Conservation (phyloP, 805 yeast genomes). For the Yarrowia divulgata region DNA sequence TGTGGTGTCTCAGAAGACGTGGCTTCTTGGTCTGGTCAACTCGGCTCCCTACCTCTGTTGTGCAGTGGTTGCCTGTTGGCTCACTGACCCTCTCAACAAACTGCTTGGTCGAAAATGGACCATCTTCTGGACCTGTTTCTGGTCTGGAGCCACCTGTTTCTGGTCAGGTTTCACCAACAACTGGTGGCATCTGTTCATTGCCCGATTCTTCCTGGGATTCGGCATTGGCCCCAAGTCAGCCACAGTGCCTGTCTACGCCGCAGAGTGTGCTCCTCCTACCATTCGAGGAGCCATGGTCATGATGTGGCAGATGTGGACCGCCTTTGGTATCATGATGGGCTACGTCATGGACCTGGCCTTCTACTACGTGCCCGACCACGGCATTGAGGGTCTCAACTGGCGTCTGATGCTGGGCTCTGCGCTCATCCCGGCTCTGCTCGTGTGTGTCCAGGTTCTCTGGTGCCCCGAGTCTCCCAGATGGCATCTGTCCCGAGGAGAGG, state of each 20-base stretch:
- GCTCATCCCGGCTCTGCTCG: conserved; percentile 63
- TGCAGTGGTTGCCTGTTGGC: conserved; percentile 63
- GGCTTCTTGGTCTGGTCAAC: conserved; percentile 66
- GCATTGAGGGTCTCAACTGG: conserved; percentile 54
- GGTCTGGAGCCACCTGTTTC: conserved; percentile 65
- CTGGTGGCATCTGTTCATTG: conserved; percentile 67
- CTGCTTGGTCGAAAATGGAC: conserved; percentile 65
- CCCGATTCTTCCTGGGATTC: conserved; percentile 65
- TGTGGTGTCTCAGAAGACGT: conserved; percentile 43
- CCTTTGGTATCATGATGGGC: conserved; percentile 74
- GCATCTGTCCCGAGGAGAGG: conserved; percentile 63
- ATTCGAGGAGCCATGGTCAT: conserved; percentile 71
- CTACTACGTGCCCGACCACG: conserved; percentile 11
- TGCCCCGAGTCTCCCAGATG: conserved; percentile 78
- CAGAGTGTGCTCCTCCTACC: conserved; percentile 65
- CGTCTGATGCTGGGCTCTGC: conserved; percentile 73
- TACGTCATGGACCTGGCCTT: conserved; percentile 66
- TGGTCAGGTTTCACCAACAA: conserved; percentile 70
- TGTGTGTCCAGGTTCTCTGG: conserved; percentile 59
- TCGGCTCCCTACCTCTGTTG: conserved; percentile 72
- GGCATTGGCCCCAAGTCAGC: conserved; percentile 74
- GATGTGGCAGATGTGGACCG: conserved; percentile 80
- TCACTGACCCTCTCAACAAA: conserved; percentile 61
- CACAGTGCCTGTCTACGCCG: conserved; percentile 71
- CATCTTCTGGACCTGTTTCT: conserved; percentile 63